These are phyloP conservation scores for Globisporangium canariense DNA, from an alignment of 352 stramenopile species.

Conservation along the genomic window DNA sequence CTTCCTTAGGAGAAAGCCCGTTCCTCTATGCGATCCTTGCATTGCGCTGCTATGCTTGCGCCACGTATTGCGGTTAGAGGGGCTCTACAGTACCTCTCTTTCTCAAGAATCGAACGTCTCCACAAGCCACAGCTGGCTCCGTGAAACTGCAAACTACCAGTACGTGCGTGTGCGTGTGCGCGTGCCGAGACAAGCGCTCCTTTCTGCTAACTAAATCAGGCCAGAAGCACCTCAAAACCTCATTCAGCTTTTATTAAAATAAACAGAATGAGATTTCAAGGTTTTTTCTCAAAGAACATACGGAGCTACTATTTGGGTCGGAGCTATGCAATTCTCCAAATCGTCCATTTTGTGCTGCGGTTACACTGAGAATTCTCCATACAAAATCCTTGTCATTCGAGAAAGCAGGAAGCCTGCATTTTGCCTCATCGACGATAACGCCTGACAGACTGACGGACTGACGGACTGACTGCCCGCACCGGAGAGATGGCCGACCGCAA, in stretches of 20 bases:
- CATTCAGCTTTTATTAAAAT: background rate
- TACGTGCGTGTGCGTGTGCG: background rate
- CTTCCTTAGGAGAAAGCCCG: no score
- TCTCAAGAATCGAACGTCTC: background rate
- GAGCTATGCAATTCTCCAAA: no score
- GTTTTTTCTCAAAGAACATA: no score
- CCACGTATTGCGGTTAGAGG: no score
- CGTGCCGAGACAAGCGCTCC: no score
- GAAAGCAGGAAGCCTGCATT: no score
- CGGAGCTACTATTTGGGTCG: no score
- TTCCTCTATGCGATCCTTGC: no score
- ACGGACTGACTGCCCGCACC: background rate
- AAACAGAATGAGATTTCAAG: no score
- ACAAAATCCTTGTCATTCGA: background rate
- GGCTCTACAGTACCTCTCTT: background rate
- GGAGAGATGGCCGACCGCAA: constrained; percentile 49
- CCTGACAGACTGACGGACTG: constrained; percentile 3
- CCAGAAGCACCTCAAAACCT: background rate
- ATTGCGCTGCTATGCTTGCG: no score
- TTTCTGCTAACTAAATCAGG: background rate
- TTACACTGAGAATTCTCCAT: background rate
- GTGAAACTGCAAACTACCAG: background rate
- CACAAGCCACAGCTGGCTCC: background rate
- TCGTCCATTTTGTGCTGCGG: no score
- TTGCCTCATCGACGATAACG: no score